Conservation (phyloP, 148 eudicot species). For the Hydrangea macrophylla region DNA sequence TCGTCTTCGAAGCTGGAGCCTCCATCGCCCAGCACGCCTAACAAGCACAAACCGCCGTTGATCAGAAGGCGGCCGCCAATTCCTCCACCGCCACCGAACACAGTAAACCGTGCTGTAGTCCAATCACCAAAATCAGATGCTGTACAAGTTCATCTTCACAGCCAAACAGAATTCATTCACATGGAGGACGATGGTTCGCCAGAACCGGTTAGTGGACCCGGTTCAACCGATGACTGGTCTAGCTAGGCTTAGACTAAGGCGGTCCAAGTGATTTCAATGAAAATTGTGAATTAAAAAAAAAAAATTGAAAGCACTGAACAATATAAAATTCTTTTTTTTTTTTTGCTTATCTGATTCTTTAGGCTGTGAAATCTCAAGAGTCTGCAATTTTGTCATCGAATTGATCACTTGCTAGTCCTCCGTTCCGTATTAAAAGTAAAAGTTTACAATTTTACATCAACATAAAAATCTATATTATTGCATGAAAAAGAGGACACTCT, state of each 20-base stretch:
- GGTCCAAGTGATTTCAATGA: constrained; percentile 1
- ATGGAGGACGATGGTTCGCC: not conserved
- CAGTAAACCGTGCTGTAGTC: not conserved
- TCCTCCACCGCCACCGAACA: not conserved
- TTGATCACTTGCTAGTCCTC: too few relatives aligned
- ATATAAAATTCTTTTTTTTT: too few relatives aligned
- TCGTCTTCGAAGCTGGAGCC: not conserved
- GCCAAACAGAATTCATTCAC: constrained; percentile 14
- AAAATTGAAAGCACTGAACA: too few relatives aligned
- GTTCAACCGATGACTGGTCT: constrained; percentile 1
- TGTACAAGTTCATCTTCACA: constrained; percentile 14
- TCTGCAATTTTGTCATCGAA: too few relatives aligned
- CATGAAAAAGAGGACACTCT: too few relatives aligned
- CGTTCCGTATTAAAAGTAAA: too few relatives aligned
- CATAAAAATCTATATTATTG: too few relatives aligned
- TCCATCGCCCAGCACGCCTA: not conserved
- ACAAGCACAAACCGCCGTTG: not conserved
- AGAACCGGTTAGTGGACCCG: constrained; percentile 5
- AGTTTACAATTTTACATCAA: too few relatives aligned
- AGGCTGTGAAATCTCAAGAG: too few relatives aligned
- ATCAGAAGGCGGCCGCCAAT: not conserved
- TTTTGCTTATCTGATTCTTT: too few relatives aligned
- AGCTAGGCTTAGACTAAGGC: not conserved
- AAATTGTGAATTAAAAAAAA: too few relatives aligned
- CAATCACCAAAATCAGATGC: constrained; percentile 6